Evolutionary conservation across 1,139 yeast genomes (phyloP), one percentile per base, ranked within the genome.

Genomic region (Kodamaea sp.): DNA sequence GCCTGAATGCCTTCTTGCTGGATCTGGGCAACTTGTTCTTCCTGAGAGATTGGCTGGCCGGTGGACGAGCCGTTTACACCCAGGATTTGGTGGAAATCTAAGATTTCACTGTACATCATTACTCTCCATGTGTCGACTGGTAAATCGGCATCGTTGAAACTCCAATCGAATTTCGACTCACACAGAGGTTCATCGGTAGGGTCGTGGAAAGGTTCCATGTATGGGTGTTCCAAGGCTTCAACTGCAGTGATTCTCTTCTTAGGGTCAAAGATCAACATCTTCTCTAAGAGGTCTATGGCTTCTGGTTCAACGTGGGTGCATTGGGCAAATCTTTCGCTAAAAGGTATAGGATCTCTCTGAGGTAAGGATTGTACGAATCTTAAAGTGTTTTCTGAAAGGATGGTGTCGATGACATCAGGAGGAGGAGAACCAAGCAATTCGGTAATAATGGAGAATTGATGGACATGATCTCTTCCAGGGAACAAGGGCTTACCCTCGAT

Each of bases 71-170:
- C 42, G 11, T 34, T 39, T 29, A 44, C 60, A 20, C 70, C 72
- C 32, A 78, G 86, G 36, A 80, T 82, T 56, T 84, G 88, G 64
- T 92, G 98, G 74, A 90, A 92, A 60, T 90, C 97, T 47, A 92
- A 72, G 44, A 92, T 92, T 64, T 92, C 98, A 33, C 95, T 84
- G 63, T 92, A 92, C 96, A 92, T 92, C 98, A 92, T 92, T 19
- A 90, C 96, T 65, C 96, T 81, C 98, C 98, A 92, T 9, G 96
- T 88, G 55, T 92, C 97, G 15, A 92, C 95, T 1, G 98, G 97
- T 51, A 92, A 73, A 62, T 92, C 98, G 0, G 97, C 97, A 54
- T 94, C 97, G 59, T 92, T 92, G 63, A 92, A 92, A 53, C 95
- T 84, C 99, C 99, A 92, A 64, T 92, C 98, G 53, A 92, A 92